A percentile compares a stretch with the other conserved stretches of the same genome.
These are phyloP conservation scores for Fragaria nilgerrensis DNA, from an alignment of 306 rosid genomes.

Conservation along the genomic window DNA sequence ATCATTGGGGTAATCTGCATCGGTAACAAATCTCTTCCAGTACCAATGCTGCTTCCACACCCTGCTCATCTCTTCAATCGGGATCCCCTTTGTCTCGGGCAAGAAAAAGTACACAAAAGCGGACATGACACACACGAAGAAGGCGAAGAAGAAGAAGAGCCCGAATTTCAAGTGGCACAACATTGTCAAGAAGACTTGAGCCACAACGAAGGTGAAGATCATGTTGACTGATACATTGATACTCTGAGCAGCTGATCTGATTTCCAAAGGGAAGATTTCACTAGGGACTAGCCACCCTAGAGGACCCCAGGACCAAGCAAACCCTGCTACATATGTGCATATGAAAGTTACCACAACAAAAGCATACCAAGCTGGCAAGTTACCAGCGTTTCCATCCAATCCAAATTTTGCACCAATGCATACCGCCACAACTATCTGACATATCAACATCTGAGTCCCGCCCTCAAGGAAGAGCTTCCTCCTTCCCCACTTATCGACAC, in stretches of 20 bases:
- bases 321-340: slow-evolving; percentile 77
- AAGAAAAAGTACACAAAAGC: slow-evolving; percentile 46
- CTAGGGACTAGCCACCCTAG: slow-evolving; percentile 95
- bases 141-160: slow-evolving; percentile 70
- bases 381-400: slow-evolving; percentile 52
- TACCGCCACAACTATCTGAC: slow-evolving; percentile 65
- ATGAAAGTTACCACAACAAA: slow-evolving; percentile 78
- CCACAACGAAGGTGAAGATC: slow-evolving; percentile 76
- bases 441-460: slow-evolving; percentile 75
- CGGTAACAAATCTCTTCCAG: slow-evolving; percentile 60
- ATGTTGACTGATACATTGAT: slow-evolving; percentile 80
- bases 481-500: slow-evolving; percentile 91
- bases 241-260: slow-evolving; percentile 90
- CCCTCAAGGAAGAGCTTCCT: slow-evolving; percentile 82
- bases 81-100: slow-evolving; percentile 87
- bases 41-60: slow-evolving; percentile 77
- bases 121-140: slow-evolving; percentile 71
- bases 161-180: slow-evolving; percentile 90
- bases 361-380: slow-evolving; percentile 85
- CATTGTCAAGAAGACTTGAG: slow-evolving; percentile 73
- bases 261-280: slow-evolving; percentile 88
- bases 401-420: slow-evolving; percentile 83
- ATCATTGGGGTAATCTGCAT: slow-evolving; percentile 35
- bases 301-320: slow-evolving; percentile 99
- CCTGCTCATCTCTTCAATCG: slow-evolving; percentile 78